A percentile compares a stretch with the other conserved stretches of the same genome.
Evolutionary conservation across 805 yeast genomes (phyloP).

Genomic region (Metschnikowia cerradonensis): DNA sequence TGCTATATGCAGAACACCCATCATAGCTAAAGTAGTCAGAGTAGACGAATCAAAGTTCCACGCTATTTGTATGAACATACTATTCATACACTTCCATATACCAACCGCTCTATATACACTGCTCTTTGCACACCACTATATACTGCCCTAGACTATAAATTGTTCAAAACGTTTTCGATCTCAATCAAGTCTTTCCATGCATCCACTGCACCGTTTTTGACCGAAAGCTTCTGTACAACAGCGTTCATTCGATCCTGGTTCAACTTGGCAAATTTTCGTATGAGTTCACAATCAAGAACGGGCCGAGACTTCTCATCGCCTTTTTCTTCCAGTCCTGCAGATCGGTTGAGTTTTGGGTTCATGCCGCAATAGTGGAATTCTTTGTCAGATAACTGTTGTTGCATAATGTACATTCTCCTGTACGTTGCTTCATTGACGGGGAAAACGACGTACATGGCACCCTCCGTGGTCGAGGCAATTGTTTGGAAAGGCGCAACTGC

Average conservation of each 20-base stretch:
- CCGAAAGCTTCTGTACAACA: slow-evolving; percentile 51
- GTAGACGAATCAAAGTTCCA: not conserved
- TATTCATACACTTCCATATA: too few species aligned
- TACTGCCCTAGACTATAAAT: slow-evolving; percentile 15
- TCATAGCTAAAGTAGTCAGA: not conserved
- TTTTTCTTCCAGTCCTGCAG: slow-evolving; percentile 38
- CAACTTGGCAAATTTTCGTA: slow-evolving; percentile 50
- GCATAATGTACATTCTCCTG: slow-evolving; percentile 77
- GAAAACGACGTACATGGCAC: slow-evolving; percentile 66
- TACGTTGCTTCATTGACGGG: slow-evolving; percentile 76
- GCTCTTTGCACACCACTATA: too few species aligned
- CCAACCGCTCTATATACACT: too few species aligned
- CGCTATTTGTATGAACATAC: too few species aligned
- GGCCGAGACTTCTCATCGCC: slow-evolving; percentile 51
- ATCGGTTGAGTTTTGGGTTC: slow-evolving; percentile 69
- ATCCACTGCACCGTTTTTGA: slow-evolving; percentile 54
- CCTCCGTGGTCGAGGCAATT: slow-evolving; percentile 74
- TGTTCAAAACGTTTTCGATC: slow-evolving; percentile 41
- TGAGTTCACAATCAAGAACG: slow-evolving; percentile 57
- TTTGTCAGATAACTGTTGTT: slow-evolving; percentile 81
- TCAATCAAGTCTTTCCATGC: slow-evolving; percentile 66
- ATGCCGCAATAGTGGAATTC: slow-evolving; percentile 71
- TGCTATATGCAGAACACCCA: not conserved
- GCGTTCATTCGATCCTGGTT: slow-evolving; percentile 54
- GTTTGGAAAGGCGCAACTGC: slow-evolving; percentile 47